phyloP scores from a whole-genome alignment of 2,329 filamentous ascomycete species.

The Beauveria sp. region DNA sequence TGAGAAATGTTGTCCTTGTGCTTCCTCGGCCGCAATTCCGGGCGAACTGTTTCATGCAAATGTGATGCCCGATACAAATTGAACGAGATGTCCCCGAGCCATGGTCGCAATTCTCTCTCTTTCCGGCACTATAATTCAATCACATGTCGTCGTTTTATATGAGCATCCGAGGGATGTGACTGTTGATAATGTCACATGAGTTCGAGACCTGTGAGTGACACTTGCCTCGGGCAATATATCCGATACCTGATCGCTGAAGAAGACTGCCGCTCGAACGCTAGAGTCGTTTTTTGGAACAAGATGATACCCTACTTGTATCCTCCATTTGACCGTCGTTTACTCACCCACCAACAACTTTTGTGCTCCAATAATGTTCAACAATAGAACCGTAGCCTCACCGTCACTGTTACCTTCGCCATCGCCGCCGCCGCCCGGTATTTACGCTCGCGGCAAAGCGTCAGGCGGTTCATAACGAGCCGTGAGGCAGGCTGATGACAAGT shows the following conservation, averaged over 20 bases:
- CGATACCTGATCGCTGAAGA: not conserved
- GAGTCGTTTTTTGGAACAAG: not conserved
- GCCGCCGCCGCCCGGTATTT: not conserved
- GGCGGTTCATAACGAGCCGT: not conserved
- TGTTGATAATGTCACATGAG: not conserved
- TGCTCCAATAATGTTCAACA: too few species aligned
- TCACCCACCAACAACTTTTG: too few species aligned
- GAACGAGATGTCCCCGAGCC: not conserved
- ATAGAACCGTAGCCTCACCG: not conserved
- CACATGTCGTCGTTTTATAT: not conserved
- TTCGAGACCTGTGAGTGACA: not conserved
- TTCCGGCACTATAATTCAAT: not conserved
- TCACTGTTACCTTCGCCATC: not conserved
- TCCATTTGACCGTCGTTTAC: not conserved
- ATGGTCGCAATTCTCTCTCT: not conserved
- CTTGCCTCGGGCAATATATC: not conserved
- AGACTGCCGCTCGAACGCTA: not conserved
- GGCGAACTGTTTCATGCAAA: not conserved
- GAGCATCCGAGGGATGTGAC: not conserved
- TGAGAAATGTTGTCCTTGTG: not conserved
- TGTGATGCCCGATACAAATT: not conserved
- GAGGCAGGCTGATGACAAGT: not conserved
- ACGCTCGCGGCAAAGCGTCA: not conserved
- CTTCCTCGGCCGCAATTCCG: not conserved
- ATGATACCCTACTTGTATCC: not conserved